Percentiles rank a stretch among this genome's conserved stretches.
These are phyloP conservation scores for Jatropha podagrica DNA, from an alignment of 441 rosid species.

Conservation along the genomic window DNA sequence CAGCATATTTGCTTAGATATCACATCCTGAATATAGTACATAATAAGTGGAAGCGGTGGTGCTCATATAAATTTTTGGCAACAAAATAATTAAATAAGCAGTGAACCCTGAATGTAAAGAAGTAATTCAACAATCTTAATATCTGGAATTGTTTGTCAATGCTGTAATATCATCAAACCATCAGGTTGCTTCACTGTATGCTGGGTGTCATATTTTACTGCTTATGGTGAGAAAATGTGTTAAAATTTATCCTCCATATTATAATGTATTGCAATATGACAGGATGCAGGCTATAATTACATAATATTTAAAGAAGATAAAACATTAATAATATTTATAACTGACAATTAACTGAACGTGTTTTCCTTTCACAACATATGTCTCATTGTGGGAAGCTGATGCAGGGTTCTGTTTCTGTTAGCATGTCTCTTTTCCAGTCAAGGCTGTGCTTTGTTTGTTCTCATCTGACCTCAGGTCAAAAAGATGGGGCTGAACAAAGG, in stretches of 20 bases:
- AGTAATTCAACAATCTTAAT: background rate
- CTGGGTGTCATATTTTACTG: background rate
- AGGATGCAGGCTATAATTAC: background rate
- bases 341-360: constrained; percentile 7
- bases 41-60: background rate
- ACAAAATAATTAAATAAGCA: too few species aligned
- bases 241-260: constrained; percentile 10
- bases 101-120: background rate
- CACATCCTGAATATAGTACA: background rate
- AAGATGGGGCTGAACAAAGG: constrained; percentile 82
- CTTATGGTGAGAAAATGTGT: background rate
- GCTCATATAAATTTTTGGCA: background rate
- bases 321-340: background rate
- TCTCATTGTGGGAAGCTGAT: constrained; percentile 33
- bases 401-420: constrained; percentile 98
- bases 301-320: constrained; percentile 2
- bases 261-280: background rate
- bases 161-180: background rate
- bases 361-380: constrained; percentile 8
- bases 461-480: constrained; percentile 98
- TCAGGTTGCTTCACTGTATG: background rate
- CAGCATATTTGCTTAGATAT: constrained; percentile 12
- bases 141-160: background rate
- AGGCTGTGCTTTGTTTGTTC: constrained; percentile 96
- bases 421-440: constrained; percentile 94